Percentiles rank a stretch among this genome's conserved stretches.
Evolutionary conservation across 1,139 yeast genomes (phyloP).

Genomic region (Geotrichum macrosporum): DNA sequence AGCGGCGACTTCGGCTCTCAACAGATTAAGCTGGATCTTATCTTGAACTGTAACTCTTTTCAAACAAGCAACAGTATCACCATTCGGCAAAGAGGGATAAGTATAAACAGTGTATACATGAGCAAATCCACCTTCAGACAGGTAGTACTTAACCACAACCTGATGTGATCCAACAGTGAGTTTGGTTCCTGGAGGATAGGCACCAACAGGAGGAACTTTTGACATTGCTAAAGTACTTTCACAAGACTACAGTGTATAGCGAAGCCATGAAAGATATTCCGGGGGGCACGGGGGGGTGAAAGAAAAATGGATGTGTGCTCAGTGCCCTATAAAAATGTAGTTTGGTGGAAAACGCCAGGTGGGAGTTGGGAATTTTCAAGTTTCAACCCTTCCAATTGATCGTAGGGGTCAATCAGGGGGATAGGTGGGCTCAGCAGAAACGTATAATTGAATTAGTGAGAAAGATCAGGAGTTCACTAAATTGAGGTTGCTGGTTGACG

Average conservation of each 20-base stretch:
- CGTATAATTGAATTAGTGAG: no score
- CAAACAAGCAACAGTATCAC: constrained; percentile 48
- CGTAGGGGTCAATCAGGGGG: no score
- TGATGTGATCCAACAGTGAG: constrained; percentile 65
- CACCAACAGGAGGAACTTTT: constrained; percentile 41
- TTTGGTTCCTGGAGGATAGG: constrained; percentile 61
- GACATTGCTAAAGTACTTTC: no score
- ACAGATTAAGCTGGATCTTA: constrained; percentile 59
- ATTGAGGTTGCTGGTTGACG: no score
- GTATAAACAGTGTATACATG: constrained; percentile 66
- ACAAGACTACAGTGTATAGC: no score
- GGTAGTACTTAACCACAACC: constrained; percentile 53
- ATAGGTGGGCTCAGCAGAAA: no score
- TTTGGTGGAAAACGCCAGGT: not conserved
- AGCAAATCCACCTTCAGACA: constrained; percentile 76
- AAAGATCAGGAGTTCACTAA: no score
- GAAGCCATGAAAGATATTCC: not conserved
- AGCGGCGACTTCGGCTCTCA: constrained; percentile 76
- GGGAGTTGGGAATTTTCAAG: not conserved
- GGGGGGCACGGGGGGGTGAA: not conserved
- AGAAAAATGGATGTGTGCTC: not conserved
- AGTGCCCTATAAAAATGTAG: no score
- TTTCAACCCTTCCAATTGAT: no score
- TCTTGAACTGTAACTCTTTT: constrained; percentile 75
- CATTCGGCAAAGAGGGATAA: constrained; percentile 41